Evolutionary conservation across 805 yeast genomes (phyloP).

Genomic region (Starmerella apicola): DNA sequence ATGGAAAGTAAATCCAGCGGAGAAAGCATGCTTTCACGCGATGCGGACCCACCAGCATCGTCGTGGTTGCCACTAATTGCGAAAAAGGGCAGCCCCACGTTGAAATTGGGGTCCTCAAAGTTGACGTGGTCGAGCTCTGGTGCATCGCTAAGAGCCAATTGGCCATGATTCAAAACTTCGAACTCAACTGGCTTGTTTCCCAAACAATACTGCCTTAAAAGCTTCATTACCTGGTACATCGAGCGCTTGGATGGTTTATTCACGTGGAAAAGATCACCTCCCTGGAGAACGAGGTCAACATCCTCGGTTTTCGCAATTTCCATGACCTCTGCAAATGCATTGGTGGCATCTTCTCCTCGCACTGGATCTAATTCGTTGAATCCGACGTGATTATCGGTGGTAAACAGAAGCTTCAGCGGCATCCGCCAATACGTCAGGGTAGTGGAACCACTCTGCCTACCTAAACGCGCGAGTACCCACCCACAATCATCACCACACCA

Average conservation of each 20-base stretch:
- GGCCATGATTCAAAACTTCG: constrained; percentile 71
- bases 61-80: constrained; percentile 95
- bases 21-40: constrained; percentile 37
- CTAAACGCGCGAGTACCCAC: too few relatives aligned
- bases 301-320: constrained; percentile 52
- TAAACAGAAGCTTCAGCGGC: constrained; percentile 42
- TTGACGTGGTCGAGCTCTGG: constrained; percentile 53
- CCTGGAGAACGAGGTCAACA: constrained; percentile 77
- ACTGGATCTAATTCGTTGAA: constrained; percentile 81
- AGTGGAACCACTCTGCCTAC: too few relatives aligned
- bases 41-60: constrained; percentile 70
- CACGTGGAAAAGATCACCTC: constrained; percentile 86
- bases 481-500: too few relatives aligned
- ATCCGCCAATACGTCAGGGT: too few relatives aligned
- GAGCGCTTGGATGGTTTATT: constrained; percentile 84
- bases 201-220: constrained; percentile 58
- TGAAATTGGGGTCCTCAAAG: constrained; percentile 82
- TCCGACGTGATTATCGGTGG: constrained; percentile 96
- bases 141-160: constrained; percentile 41
- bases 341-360: constrained; percentile 81
- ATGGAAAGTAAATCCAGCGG: constrained; percentile 78
- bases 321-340: constrained; percentile 75
- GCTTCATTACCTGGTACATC: constrained; percentile 64
- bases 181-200: constrained; percentile 82
- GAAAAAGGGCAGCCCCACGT: constrained; percentile 80